A percentile compares a stretch with the other conserved stretches of the same genome.
phyloP scores from a whole-genome alignment of 169 alveolate species.

The Eimeria acervulina region DNA sequence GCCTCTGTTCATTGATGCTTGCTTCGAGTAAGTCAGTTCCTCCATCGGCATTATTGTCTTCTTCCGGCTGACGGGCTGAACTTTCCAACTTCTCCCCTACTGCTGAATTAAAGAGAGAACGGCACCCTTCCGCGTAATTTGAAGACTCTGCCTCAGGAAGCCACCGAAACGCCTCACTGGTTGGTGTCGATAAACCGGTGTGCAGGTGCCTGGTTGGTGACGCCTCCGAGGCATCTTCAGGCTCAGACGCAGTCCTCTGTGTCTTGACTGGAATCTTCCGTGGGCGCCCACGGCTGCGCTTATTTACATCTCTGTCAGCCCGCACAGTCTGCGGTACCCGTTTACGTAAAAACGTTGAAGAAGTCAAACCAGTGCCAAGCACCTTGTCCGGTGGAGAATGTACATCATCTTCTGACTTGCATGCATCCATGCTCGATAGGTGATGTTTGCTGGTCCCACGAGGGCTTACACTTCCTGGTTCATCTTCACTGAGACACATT shows the following conservation, averaged over 20 bases:
- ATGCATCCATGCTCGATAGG: constrained; percentile 31
- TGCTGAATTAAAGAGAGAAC: constrained; percentile 23
- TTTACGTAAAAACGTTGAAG: constrained; percentile 52
- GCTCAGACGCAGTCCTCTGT: constrained; percentile 34
- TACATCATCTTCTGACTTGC: constrained; percentile 68
- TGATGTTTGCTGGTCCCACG: constrained; percentile 49
- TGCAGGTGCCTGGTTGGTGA: constrained; percentile 43
- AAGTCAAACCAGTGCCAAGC: constrained; percentile 38
- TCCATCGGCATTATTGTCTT: background rate
- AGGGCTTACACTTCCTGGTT: constrained; percentile 48
- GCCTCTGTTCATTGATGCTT: constrained; percentile 33
- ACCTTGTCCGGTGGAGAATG: constrained; percentile 53
- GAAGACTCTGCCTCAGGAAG: constrained; percentile 60
- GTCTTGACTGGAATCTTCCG: constrained; percentile 31
- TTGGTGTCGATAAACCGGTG: constrained; percentile 51
- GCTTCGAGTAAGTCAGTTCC: constrained; percentile 36
- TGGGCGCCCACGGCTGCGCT: constrained; percentile 76
- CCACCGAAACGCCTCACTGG: constrained; percentile 65
- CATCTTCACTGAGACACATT: constrained; percentile 48
- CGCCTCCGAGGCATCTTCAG: constrained; percentile 51
- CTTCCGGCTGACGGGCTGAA: constrained; percentile 36
- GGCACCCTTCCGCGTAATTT: constrained; percentile 16
- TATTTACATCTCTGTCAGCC: constrained; percentile 48
- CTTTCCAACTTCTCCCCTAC: constrained; percentile 23
- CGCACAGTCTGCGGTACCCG: constrained; percentile 49